Percentiles rank a stretch among this genome's conserved stretches.
Conservation (phyloP, 805 yeast genomes). For the Metschnikowia borealis region DNA sequence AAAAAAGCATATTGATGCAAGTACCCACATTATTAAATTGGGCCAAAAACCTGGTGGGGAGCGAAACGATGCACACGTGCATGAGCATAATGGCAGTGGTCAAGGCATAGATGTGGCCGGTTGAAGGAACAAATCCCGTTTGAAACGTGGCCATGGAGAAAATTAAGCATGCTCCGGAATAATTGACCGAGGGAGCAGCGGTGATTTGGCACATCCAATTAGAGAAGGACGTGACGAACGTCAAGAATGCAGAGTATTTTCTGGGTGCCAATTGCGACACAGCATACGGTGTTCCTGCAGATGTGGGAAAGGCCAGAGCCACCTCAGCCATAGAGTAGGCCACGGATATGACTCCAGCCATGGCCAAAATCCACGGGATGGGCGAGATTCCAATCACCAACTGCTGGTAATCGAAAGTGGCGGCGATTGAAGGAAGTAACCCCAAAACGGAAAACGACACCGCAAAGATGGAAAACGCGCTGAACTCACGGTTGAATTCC, state of each 20-base stretch:
- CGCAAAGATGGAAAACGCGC: conserved; percentile 54
- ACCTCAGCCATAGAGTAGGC: conserved; percentile 64
- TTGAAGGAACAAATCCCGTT: conserved; percentile 36
- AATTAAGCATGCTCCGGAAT: conserved; percentile 53
- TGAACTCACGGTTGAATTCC: conserved; percentile 58
- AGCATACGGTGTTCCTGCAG: conserved; percentile 69
- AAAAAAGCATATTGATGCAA: conserved; percentile 43
- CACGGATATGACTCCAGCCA: conserved; percentile 52
- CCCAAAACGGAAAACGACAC: conserved; percentile 65
- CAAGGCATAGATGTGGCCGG: conserved; percentile 49
- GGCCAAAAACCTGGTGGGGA: conserved; percentile 55
- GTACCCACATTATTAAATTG: conserved; percentile 49
- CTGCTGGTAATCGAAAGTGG: conserved; percentile 58
- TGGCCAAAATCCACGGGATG: conserved; percentile 55
- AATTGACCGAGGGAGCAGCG: conserved; percentile 57
- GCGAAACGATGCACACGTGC: conserved; percentile 46
- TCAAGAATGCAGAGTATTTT: conserved; percentile 46
- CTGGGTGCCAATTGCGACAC: conserved; percentile 60
- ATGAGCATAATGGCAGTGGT: conserved; percentile 48
- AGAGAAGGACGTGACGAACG: conserved; percentile 64
- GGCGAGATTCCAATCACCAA: conserved; percentile 62
- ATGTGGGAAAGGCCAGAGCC: conserved; percentile 62
- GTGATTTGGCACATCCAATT: conserved; percentile 65
- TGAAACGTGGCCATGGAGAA: conserved; percentile 45
- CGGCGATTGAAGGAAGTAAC: conserved; percentile 60